Base-by-base conservation (phyloP, 2,329 filamentous ascomycete species). In the Ramularia endophylla region DNA sequence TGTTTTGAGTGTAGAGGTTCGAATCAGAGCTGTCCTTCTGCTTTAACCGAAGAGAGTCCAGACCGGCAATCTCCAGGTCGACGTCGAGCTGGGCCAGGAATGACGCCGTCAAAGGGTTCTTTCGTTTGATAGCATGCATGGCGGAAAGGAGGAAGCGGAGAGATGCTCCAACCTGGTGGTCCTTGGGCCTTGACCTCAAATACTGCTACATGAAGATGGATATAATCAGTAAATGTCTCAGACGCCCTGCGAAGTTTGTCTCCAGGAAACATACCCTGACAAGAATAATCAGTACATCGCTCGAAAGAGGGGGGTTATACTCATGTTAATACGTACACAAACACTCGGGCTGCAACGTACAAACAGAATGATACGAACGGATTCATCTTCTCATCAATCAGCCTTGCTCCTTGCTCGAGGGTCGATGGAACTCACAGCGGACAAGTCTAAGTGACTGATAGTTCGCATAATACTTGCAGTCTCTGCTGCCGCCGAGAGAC, bases 401-500 rank as follows among this genome's bases (percentile, higher is more conserved):
- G 50, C 33, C 36, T 8, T 8, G 15, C 11, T 6, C 3, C 19
- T 18, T 17, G 28, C 18, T 12, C 19, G 15, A 22, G 9, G 22
- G 19, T 33, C 27, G 20, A 17, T 19, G 20, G 61, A 34, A 66
- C 85, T 68, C 75, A 95, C 89, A 44, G 77, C 68, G 34, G 85
- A 80, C 38, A 95, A 71, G 60, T 98, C 92, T 61, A 90, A 74
- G 61, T 95, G 89, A 38, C 87, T 90, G 43, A 95, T 83, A 77
- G 90, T 88, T 45, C 87, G 82, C 92, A 97, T 97, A 50, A 95
- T 90, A 53, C 81, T 89, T 7, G 89, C 85, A 59, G 95, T 94
- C 60, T 95, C 89, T 43, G 89, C 88, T 19, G 92, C 92, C 9
- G 90, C 88, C 16, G 88, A 88, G 44, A 97, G 87, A 56, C 92